These are phyloP conservation scores for Neoboletus subvelutipes DNA, from an alignment of 768 basidiomycete genomes.

Conservation along the genomic window DNA sequence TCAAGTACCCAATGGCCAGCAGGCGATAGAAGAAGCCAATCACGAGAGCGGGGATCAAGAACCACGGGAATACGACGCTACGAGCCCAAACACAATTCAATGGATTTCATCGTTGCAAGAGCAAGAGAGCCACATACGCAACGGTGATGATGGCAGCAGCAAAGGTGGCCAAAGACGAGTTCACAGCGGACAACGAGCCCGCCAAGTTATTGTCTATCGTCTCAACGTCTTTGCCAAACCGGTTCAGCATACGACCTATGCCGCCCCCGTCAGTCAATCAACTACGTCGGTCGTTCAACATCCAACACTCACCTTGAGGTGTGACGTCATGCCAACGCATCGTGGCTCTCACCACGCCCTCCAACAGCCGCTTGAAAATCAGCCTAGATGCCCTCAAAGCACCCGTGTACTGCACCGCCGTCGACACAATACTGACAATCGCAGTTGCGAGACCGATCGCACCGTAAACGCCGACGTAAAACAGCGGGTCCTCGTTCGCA, in stretches of 20 bases:
- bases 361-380: conserved; percentile 53
- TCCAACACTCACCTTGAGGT: conserved; percentile 54
- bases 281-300: neutral
- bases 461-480: conserved; percentile 70
- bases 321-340: conserved; percentile 86
- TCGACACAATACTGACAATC: conserved; percentile 45
- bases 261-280: neutral
- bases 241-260: conserved; percentile 78
- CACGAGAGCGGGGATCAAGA: conserved; percentile 72
- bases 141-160: conserved; percentile 73
- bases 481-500: conserved; percentile 61
- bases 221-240: conserved; percentile 86
- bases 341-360: conserved; percentile 73
- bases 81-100: neutral
- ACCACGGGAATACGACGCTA: conserved; percentile 75
- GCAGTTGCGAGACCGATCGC: conserved; percentile 54
- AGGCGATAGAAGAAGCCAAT: conserved; percentile 74
- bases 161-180: conserved; percentile 74
- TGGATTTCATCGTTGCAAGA: conserved; percentile 7
- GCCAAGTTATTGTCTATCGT: conserved; percentile 79
- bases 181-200: conserved; percentile 69
- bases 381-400: conserved; percentile 35
- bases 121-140: conserved; percentile 43
- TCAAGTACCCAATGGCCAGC: conserved; percentile 70
- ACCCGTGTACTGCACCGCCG: conserved; percentile 59